A percentile compares a stretch with the other conserved stretches of the same genome.
These are phyloP conservation scores for Chenopodium formosanum DNA, from an alignment of 148 eudicot genomes.

Conservation along the genomic window DNA sequence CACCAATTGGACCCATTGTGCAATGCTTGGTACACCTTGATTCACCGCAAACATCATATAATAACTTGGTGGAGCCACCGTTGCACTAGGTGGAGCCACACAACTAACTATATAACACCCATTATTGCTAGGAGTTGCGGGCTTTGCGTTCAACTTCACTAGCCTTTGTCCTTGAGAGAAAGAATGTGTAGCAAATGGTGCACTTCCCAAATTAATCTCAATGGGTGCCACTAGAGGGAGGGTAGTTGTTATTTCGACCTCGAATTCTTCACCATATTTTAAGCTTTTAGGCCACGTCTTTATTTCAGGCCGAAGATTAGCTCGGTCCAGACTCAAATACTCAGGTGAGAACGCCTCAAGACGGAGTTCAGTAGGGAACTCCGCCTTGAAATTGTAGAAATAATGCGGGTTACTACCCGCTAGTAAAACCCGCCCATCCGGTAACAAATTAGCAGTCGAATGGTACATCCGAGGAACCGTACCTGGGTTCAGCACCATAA, in stretches of 20 bases:
- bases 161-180: constrained; percentile 90
- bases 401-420: constrained; percentile 95
- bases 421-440: constrained; percentile 74
- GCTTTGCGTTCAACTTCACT: constrained; percentile 52
- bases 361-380: constrained; percentile 70
- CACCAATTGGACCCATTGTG: constrained; percentile 63
- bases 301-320: constrained; percentile 50
- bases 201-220: constrained; percentile 72
- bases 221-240: constrained; percentile 58
- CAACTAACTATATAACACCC: constrained; percentile 50
- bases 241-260: constrained; percentile 35
- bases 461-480: constrained; percentile 80
- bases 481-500: constrained; percentile 68
- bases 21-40: constrained; percentile 77
- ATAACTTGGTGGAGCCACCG: constrained; percentile 82
- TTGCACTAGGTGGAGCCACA: constrained; percentile 55
- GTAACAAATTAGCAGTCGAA: constrained; percentile 83
- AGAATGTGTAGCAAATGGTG: constrained; percentile 89
- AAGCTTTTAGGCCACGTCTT: constrained; percentile 39
- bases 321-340: constrained; percentile 54
- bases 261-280: constrained; percentile 48
- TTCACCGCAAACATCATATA: constrained; percentile 90
- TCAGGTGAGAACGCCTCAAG: constrained; percentile 86
- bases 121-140: constrained; percentile 31
- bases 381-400: constrained; percentile 43